Percentiles rank a stretch among this genome's conserved stretches.
Conservation (phyloP, 495 filamentous ascomycete species). For the Melanomma pulvis-pyrius region DNA sequence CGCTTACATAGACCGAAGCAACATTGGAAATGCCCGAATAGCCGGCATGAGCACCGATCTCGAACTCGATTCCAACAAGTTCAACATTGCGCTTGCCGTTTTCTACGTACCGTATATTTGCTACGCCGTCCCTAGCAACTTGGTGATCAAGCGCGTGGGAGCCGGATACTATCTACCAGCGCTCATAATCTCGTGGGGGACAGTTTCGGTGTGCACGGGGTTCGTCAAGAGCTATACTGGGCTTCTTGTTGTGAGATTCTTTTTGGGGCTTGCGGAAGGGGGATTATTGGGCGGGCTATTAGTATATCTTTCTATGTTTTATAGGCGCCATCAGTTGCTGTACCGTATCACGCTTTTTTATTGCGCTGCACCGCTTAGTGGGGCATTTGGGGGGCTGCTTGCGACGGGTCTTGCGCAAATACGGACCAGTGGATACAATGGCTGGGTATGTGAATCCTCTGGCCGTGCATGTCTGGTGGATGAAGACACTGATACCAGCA, state of each 20-base stretch:
- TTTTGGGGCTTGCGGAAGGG: conserved; percentile 52
- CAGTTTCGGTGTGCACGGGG: conserved; percentile 58
- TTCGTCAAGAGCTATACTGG: conserved; percentile 52
- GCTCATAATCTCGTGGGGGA: conserved; percentile 49
- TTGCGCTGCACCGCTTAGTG: conserved; percentile 63
- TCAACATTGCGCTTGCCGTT: conserved; percentile 52
- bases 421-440: conserved; percentile 47
- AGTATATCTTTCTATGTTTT: conserved; percentile 56
- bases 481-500: too few relatives aligned
- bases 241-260: conserved; percentile 47
- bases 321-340: conserved; percentile 50
- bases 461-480: too few relatives aligned
- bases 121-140: conserved; percentile 53
- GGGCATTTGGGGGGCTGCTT: conserved; percentile 67
- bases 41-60: conserved; percentile 51
- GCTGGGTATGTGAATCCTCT: conserved; percentile 47
- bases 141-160: conserved; percentile 47
- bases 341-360: conserved; percentile 60
- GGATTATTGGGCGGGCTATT: conserved; percentile 59
- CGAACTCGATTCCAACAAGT: conserved; percentile 47
- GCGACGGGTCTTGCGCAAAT: conserved; percentile 55
- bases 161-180: conserved; percentile 42
- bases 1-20: conserved; percentile 58
- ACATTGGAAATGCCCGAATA: conserved; percentile 56
- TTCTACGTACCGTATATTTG: conserved; percentile 58